Conservation (phyloP, 345 rosid genomes). For the Gossypioides kirkii region DNA sequence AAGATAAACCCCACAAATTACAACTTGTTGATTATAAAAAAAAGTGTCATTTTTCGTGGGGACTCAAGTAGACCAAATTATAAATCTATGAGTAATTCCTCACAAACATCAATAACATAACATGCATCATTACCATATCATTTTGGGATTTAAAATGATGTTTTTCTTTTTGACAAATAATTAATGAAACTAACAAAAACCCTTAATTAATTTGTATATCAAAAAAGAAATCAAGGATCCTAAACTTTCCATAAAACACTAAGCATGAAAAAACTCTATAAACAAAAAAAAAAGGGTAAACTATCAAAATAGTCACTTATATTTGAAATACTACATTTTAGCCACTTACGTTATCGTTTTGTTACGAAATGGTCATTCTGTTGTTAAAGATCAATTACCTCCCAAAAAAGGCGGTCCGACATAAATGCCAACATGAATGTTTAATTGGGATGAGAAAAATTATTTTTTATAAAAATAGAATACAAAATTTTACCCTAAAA, state of each 20-base stretch:
- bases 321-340: no score
- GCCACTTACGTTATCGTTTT: no score
- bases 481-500: no score
- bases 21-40: not conserved
- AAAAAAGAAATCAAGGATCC: not conserved
- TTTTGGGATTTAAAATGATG: not conserved
- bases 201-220: not conserved
- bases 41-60: not conserved
- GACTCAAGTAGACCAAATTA: not conserved
- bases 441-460: no score
- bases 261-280: no score
- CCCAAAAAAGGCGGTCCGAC: no score
- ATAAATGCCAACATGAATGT: no score
- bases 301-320: no score
- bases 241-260: not conserved
- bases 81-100: not conserved
- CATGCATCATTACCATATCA: not conserved
- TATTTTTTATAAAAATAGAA: no score
- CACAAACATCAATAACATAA: not conserved
- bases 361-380: no score
- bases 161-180: not conserved
- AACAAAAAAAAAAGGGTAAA: no score
- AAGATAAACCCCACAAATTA: not conserved
- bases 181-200: not conserved
- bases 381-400: no score